Evolutionary conservation across 176 grass and related monocot species (phyloP).

Genomic region (Aegilops bicornis): DNA sequence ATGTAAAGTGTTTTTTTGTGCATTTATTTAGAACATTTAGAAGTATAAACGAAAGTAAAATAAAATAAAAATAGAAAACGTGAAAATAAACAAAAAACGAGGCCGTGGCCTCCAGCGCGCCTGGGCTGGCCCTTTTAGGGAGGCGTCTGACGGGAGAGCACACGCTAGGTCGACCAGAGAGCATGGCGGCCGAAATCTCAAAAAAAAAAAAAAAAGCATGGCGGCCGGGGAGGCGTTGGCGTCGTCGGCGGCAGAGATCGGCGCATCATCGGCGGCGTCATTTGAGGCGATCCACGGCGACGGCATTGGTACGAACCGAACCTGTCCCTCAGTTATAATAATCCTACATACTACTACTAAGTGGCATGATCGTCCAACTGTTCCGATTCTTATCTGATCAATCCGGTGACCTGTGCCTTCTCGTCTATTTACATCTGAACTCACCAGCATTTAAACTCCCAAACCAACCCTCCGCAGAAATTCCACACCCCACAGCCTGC

Average conservation of each 20-base stretch:
- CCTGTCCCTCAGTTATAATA: not conserved
- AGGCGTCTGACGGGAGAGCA: no score
- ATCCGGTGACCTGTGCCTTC: not conserved
- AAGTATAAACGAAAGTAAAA: no score
- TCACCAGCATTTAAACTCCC: not conserved
- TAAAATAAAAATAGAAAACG: no score
- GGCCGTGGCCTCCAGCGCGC: no score
- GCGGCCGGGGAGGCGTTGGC: not conserved
- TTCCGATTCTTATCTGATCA: not conserved
- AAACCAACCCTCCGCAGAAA: no score
- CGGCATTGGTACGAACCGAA: not conserved
- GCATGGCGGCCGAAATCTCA: not conserved
- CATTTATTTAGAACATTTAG: no score
- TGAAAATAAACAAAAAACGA: no score
- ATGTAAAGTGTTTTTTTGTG: no score
- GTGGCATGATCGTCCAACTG: not conserved
- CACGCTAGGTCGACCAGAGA: not conserved
- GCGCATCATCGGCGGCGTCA: not conserved
- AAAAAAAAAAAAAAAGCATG: not conserved
- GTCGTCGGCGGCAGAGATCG: not conserved
- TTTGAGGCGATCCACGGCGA: not conserved
- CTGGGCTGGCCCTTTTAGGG: no score
- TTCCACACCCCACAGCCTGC: not conserved
- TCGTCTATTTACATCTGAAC: not conserved
- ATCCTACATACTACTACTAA: not conserved